Evolutionary conservation across 1,139 yeast genomes (phyloP).

Genomic region (Yamadazyma conglobata): DNA sequence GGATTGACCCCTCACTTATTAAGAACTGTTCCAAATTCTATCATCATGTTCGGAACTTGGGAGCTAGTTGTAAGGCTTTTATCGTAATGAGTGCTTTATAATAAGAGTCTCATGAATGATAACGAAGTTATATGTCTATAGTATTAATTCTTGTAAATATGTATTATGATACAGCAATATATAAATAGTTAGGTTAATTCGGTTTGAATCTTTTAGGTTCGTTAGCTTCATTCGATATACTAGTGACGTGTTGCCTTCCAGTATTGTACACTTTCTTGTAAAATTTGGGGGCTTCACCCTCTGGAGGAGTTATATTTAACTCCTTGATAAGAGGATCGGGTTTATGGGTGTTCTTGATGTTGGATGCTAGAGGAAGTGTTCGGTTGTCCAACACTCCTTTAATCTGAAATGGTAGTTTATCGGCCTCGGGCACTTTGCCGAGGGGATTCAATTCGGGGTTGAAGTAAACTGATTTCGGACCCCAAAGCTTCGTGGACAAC

Average conservation of each 20-base stretch:
- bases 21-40: constrained; percentile 96
- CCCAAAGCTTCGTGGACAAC: constrained; percentile 28
- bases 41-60: constrained; percentile 99
- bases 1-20: constrained; percentile 95
- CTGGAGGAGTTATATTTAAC: constrained; percentile 31
- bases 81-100: constrained; percentile 25
- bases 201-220: constrained; percentile 1
- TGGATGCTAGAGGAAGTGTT: constrained; percentile 24
- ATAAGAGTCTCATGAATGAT: background rate
- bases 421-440: constrained; percentile 36
- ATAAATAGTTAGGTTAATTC: background rate
- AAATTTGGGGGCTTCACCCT: constrained; percentile 38
- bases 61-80: constrained; percentile 78
- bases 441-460: constrained; percentile 47
- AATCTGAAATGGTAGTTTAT: constrained; percentile 7
- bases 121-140: constrained; percentile 6
- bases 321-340: constrained; percentile 28
- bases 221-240: constrained; percentile 6
- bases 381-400: constrained; percentile 18
- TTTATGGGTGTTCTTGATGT: constrained; percentile 12
- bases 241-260: constrained; percentile 11
- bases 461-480: constrained; percentile 37
- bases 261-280: constrained; percentile 38
- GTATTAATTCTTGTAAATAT: constrained; percentile 11
- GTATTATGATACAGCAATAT: constrained; percentile 2